These are phyloP conservation scores for Brassica hybrid DNA, from an alignment of 441 rosid genomes.

Conservation along the genomic window DNA sequence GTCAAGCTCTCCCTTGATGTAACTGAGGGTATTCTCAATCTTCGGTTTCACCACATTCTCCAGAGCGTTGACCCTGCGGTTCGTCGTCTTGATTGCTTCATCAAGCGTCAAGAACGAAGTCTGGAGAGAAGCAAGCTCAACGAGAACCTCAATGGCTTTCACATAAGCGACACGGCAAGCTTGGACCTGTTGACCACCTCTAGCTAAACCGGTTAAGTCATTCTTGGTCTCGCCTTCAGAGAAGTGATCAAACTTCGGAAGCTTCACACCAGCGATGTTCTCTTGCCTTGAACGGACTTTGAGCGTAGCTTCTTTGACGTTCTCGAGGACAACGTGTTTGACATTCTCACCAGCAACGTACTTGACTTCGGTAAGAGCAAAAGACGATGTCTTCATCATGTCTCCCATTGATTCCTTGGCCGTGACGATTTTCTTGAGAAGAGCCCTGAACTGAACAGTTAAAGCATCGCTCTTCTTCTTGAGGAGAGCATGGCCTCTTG, in stretches of 20 bases:
- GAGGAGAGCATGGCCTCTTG: slow-evolving; percentile 95
- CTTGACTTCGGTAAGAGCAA: slow-evolving; percentile 81
- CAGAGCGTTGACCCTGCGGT: slow-evolving; percentile 87
- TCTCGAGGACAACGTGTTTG: slow-evolving; percentile 80
- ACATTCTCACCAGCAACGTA: slow-evolving; percentile 92
- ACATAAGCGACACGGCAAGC: slow-evolving; percentile 85
- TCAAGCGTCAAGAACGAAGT: slow-evolving; percentile 62
- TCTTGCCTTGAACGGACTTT: slow-evolving; percentile 82
- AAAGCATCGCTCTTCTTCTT: slow-evolving; percentile 98
- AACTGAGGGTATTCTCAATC: slow-evolving; percentile 77
- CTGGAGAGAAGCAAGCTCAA: slow-evolving; percentile 73
- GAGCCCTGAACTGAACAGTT: slow-evolving; percentile 84
- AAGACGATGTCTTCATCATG: slow-evolving; percentile 83
- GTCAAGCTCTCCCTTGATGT: slow-evolving; percentile 90
- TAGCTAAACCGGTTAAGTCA: slow-evolving; percentile 86
- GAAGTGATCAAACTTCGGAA: slow-evolving; percentile 85
- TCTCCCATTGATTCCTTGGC: slow-evolving; percentile 94
- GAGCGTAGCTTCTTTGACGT: slow-evolving; percentile 77
- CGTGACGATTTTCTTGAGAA: slow-evolving; percentile 80
- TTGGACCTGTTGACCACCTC: slow-evolving; percentile 94
- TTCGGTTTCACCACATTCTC: slow-evolving; percentile 93
- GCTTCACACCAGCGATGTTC: slow-evolving; percentile 91
- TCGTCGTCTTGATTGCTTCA: slow-evolving; percentile 92
- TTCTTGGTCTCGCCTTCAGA: slow-evolving; percentile 83
- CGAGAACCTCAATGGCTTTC: slow-evolving; percentile 85